Evolutionary conservation across 768 basidiomycete species (phyloP), one percentile per base, ranked within the genome.

Genomic region (Solioccasus polychromus): DNA sequence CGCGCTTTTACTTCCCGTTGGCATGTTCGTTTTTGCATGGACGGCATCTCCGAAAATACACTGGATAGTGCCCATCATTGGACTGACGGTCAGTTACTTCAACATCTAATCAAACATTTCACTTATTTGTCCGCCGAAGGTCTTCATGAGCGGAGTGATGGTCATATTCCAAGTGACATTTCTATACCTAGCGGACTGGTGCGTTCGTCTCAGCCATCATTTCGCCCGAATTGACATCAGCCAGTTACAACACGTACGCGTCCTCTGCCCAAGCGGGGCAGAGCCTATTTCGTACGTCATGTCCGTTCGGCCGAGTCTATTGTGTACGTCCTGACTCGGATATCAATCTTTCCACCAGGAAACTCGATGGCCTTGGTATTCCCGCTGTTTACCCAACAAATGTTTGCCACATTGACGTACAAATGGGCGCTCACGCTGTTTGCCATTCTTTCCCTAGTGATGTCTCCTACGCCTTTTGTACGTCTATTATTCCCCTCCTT

Each of bases 11-110:
- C 67, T 82, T 45, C 82, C 83, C 0, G 49, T 69, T 1, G 75
- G 74, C 23, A 80, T 85, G 74, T 79, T 86, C 60, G 77, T 87
- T 14, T 88, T 81, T 53, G 85, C 82, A 0, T 87, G 83, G 79
- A 79, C 81, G 18, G 76, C 79, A 14, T 79, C 73, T 45, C 55
- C 75, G 0, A 54, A 50, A 3, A 70, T 86, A 12, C 78, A 73
- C 41, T 88, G 86, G 85, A 77, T 83, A 12, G 78, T n/a, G 3
- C 56, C 62, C 2, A 18, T 51, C 9, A 31, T 54, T 12, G 60
- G 57, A 44, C 12, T 62, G 26, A 51, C 57, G 51, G 61, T 64
- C 7, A 39, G 57, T 17, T 20, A 5, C 32, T 18, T 17, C 5
- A 12, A 34, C 10, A 18, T 34, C 18, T 10, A 34, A 5, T 18